Evolutionary conservation across 306 rosid genomes (phyloP).

Genomic region (Inga laurina): DNA sequence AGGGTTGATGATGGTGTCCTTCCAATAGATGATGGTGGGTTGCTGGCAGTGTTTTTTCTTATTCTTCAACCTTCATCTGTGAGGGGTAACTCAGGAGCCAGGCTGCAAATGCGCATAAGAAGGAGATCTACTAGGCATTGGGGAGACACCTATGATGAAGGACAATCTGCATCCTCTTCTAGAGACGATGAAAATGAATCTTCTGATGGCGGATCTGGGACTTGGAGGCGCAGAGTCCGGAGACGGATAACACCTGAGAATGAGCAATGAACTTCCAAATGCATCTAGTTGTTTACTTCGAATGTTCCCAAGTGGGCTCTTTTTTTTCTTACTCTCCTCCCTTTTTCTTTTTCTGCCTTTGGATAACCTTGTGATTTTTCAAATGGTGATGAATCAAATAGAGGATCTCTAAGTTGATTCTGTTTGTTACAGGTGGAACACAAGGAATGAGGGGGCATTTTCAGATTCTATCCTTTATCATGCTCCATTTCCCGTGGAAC

Average conservation of each 20-base stretch:
- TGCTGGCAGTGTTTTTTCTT: constrained; percentile 86
- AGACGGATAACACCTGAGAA: constrained; percentile 70
- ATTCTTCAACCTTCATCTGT: constrained; percentile 80
- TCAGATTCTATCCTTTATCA: constrained; percentile 25
- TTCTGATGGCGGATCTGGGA: constrained; percentile 78
- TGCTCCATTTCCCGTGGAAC: constrained; percentile 43
- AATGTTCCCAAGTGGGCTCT: constrained; percentile 46
- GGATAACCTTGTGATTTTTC: constrained; percentile 12
- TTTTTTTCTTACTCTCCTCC: neutral
- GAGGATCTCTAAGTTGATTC: constrained; percentile 24
- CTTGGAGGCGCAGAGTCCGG: constrained; percentile 60
- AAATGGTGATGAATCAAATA: constrained; percentile 5
- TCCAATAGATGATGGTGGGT: constrained; percentile 79
- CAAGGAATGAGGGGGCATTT: constrained; percentile 30
- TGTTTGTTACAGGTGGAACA: constrained; percentile 38
- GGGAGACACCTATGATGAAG: constrained; percentile 85
- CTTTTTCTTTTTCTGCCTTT: neutral
- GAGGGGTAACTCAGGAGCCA: constrained; percentile 64
- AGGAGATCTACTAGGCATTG: constrained; percentile 76
- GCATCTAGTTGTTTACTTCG: constrained; percentile 30
- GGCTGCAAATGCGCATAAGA: constrained; percentile 74
- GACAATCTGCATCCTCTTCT: constrained; percentile 75
- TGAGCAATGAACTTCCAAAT: constrained; percentile 46
- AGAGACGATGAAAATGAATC: constrained; percentile 79
- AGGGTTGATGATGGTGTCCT: constrained; percentile 68